Conservation (phyloP, 1,284 basidiomycete species). For the Melampsora occidentalis region DNA sequence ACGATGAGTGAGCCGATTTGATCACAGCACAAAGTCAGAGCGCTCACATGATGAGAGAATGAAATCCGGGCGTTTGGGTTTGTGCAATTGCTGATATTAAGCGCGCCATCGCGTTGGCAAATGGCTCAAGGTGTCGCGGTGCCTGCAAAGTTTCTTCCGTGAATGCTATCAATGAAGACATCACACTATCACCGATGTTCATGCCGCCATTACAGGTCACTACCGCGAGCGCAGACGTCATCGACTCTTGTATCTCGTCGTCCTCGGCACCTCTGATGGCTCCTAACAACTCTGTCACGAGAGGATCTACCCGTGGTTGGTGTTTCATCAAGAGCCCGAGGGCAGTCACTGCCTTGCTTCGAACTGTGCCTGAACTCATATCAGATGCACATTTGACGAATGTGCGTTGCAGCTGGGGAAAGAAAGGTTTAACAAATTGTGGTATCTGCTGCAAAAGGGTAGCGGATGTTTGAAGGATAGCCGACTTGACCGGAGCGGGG, state of each 20-base stretch:
- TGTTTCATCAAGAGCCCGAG: slow-evolving; percentile 89
- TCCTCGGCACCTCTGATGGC: slow-evolving; percentile 21
- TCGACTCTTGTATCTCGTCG: slow-evolving; percentile 26
- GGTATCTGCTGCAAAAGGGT: slow-evolving; percentile 78
- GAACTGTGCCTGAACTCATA: slow-evolving; percentile 71
- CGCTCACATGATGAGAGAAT: slow-evolving; percentile 4
- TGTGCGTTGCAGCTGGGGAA: slow-evolving; percentile 93
- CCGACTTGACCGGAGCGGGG: slow-evolving; percentile 84
- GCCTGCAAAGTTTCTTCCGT: slow-evolving; percentile 34
- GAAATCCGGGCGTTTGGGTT: slow-evolving; percentile 14
- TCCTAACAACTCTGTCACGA: slow-evolving; percentile 28
- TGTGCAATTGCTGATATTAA: slow-evolving; percentile 24
- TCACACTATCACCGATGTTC: slow-evolving; percentile 24
- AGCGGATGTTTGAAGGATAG: slow-evolving; percentile 75
- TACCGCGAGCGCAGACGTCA: slow-evolving; percentile 25
- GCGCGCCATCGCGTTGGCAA: slow-evolving; percentile 22
- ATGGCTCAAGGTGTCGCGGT: slow-evolving; percentile 31
- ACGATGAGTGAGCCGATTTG: not conserved
- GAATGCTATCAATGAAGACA: slow-evolving; percentile 29
- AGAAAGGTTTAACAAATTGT: slow-evolving; percentile 91
- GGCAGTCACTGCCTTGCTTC: slow-evolving; percentile 75
- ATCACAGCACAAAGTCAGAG: not conserved
- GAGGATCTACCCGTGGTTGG: slow-evolving; percentile 72
- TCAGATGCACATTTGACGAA: slow-evolving; percentile 93
- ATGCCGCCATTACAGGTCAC: slow-evolving; percentile 32